Percentiles rank a stretch among this genome's conserved stretches.
These are phyloP conservation scores for Cryptococcus depauperatus DNA, from an alignment of 1,284 basidiomycete genomes.

Conservation along the genomic window DNA sequence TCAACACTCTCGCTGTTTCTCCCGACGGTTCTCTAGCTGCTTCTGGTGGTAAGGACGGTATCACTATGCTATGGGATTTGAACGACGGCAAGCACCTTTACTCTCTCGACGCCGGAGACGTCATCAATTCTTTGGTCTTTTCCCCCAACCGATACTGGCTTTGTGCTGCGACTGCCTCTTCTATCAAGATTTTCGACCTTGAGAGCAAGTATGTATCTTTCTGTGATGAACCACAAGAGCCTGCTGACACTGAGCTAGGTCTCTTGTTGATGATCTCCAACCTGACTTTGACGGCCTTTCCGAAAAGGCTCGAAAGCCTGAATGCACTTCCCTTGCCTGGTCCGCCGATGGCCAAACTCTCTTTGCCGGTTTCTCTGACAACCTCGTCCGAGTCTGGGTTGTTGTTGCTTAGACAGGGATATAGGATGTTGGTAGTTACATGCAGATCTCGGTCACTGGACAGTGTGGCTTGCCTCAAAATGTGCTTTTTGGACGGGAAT, in stretches of 20 bases:
- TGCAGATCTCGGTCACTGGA: conserved; percentile 17
- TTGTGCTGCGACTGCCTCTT: conserved; percentile 94
- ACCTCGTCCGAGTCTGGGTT: conserved; percentile 85
- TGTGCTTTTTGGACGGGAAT: conserved; percentile 3
- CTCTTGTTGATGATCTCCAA: conserved; percentile 92
- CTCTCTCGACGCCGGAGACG: conserved; percentile 96
- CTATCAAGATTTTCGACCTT: conserved; percentile 98
- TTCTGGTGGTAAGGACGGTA: conserved; percentile 98
- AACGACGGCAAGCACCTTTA: conserved; percentile 99
- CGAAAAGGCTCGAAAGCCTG: conserved; percentile 75
- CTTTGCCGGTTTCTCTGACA: conserved; percentile 90
- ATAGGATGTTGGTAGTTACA: conserved; percentile 12
- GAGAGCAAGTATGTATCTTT: conserved; percentile 80
- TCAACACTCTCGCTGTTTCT: conserved; percentile 97
- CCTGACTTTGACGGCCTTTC: conserved; percentile 76
- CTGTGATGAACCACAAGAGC: neutral
- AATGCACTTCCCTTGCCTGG: conserved; percentile 98
- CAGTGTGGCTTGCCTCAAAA: no score
- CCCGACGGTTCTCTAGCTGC: conserved; percentile 98
- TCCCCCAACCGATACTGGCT: conserved; percentile 99
- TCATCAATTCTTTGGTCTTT: conserved; percentile 99
- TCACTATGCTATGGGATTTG: conserved; percentile 99
- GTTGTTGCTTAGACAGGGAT: conserved; percentile 52
- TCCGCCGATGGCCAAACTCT: conserved; percentile 95
- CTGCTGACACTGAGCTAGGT: conserved; percentile 50